phyloP scores from a whole-genome alignment of 2,329 filamentous ascomycete genomes.

The Monosporascus ibericus region DNA sequence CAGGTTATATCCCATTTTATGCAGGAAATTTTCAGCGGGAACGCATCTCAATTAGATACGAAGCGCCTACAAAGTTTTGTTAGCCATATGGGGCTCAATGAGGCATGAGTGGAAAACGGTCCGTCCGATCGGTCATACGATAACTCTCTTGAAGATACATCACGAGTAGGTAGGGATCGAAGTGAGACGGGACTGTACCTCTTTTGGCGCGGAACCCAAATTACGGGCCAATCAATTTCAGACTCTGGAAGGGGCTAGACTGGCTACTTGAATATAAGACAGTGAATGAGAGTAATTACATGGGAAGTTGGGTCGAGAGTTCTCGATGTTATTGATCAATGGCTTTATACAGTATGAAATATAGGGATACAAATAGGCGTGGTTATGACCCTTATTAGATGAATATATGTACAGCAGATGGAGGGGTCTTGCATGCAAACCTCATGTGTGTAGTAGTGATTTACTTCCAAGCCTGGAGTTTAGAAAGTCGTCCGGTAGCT shows the following conservation, averaged over 20 bases:
- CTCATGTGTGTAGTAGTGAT: neutral
- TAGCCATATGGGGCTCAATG: slow-evolving; percentile 3
- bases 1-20: slow-evolving; percentile 5
- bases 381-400: neutral
- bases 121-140: slow-evolving; percentile 10
- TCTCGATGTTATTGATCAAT: neutral
- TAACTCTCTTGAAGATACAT: slow-evolving; percentile 4
- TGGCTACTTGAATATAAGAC: slow-evolving; percentile 1
- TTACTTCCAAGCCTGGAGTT: neutral
- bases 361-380: neutral
- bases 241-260: no score
- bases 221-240: slow-evolving; percentile 4
- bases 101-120: slow-evolving; percentile 3
- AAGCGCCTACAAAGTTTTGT: neutral
- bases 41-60: neutral
- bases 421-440: neutral
- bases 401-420: neutral
- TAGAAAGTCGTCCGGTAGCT: neutral
- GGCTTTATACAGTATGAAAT: neutral
- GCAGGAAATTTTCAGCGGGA: neutral
- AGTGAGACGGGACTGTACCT: slow-evolving; percentile 13
- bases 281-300: slow-evolving; percentile 1
- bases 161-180: slow-evolving; percentile 14
- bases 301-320: no score
- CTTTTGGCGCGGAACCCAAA: slow-evolving; percentile 5